Base-by-base conservation (phyloP, 2,329 filamentous ascomycete species). In the Aspergillus sp. region DNA sequence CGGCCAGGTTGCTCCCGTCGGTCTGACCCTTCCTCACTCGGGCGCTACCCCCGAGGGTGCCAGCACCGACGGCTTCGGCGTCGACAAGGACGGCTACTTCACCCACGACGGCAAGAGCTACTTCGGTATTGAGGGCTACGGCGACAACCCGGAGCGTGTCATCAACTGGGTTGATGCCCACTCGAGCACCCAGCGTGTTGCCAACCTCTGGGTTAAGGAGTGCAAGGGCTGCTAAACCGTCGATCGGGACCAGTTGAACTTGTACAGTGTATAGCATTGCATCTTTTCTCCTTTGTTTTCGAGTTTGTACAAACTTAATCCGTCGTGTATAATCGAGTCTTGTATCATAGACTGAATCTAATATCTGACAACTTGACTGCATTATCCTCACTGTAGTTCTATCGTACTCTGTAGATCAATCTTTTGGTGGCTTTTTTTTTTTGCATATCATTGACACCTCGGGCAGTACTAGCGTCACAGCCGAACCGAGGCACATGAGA, bases 161-260 rank as follows among this genome's bases (percentile, higher is more conserved):
- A 49, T 63, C 42, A 60, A 52, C 45, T 63, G 61, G 61, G 61
- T 60, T 20, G 61, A 52, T 12, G 46, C 48, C 25, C 60, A 63
- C 46, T 60, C 46, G 15, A 47, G 56, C 7, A 51, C 51, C 46
- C 61, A 60, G 38, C 48, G 25, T 20, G 20, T 30, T n/a, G 48
- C 46, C 20, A 49, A 55, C 22, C 50, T 63, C 4, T 60, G 49
- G 44, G 60, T 63, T 7, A 60, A 62, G 56, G 58, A 61, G 50
- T 58, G 52, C 46, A 58, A 53, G 54, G 53, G 53, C 13, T 57
- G 53, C 44, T 54, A 53, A 43, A 38, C 13, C 3, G 10, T 30
- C 12, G 23, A 9, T 7, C 23, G 23, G 23, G 6, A 30, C 25
- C 10, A 4, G 9, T 19, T 39, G n/a, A 17, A 37, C 33, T 17